phyloP scores from a whole-genome alignment of 2,329 filamentous ascomycete genomes.

The Dichotomopilus funicola region DNA sequence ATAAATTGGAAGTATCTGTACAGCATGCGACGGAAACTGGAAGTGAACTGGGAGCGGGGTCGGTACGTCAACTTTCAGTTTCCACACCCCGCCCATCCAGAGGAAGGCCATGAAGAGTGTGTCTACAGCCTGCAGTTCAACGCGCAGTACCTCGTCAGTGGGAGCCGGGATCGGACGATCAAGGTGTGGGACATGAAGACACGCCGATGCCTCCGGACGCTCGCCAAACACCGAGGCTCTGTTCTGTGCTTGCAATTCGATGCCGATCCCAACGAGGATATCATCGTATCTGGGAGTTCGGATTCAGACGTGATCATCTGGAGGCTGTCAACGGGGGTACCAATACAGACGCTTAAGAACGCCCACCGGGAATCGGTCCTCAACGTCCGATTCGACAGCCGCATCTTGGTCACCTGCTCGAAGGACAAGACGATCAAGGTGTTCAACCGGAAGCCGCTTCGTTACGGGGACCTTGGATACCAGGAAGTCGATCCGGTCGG shows the following conservation, averaged over 20 bases:
- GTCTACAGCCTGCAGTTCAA: constrained; percentile 93
- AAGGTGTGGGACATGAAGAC: constrained; percentile 87
- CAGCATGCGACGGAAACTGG: constrained; percentile 74
- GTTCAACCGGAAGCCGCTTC: constrained; percentile 74
- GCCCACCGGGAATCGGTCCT: constrained; percentile 89
- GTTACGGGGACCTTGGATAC: constrained; percentile 53
- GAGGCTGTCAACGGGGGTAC: constrained; percentile 84
- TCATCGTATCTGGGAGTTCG: constrained; percentile 93
- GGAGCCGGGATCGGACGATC: constrained; percentile 81
- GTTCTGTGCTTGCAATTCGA: constrained; percentile 96
- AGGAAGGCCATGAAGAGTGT: constrained; percentile 84
- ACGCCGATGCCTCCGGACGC: constrained; percentile 61
- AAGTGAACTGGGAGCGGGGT: constrained; percentile 85
- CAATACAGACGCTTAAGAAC: constrained; percentile 65
- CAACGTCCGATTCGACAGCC: constrained; percentile 85
- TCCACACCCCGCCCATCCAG: constrained; percentile 70
- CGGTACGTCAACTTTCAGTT: constrained; percentile 82
- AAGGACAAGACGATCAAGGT: constrained; percentile 97
- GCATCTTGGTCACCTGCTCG: constrained; percentile 90
- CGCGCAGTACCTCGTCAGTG: constrained; percentile 80
- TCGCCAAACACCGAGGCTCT: constrained; percentile 73
- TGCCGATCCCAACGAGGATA: constrained; percentile 74
- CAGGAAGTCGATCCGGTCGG: constrained; percentile 47
- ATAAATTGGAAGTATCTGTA: constrained; percentile 94
- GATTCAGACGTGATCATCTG: constrained; percentile 87